Evolutionary conservation across 257 asterid genomes (phyloP), one percentile per base, ranked within the genome.

Genomic region (Linaria vulgaris): DNA sequence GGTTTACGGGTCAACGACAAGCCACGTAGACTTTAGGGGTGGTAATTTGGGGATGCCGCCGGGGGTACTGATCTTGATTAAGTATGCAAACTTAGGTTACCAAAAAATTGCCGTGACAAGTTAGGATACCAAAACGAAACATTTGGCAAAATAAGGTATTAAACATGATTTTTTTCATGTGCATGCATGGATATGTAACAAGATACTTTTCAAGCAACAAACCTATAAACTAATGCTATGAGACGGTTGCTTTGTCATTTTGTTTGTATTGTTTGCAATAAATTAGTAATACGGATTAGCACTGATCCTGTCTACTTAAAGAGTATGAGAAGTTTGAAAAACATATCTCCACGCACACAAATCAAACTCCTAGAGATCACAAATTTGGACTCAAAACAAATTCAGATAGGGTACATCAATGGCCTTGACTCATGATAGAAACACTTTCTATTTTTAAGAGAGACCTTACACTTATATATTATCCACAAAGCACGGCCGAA

Each of bases 181-280:
- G n/a, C 34, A 27, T 53, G 66, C 57, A 66, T 43, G 41, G 30
- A 6, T 31, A 30, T 1, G 45, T 24, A 75, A 72, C 85, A 74
- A 80, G 75, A 69, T 54, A 82, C 68, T 60, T 71, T 79, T 80
- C 89, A 84, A 79, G 74, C 69, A 59, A 51, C 31, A 17, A 53
- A 24, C 24, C n/a, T 53, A 50, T 59, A 67, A 69, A 84, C 45
- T 48, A 74, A 63, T 75, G 21, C 37, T 27, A 58, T 41, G 61
- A 71, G 87, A 89, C 72, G 80, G 69, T 71, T 82, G 81, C 56
- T 80, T 82, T 89, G 96, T 84, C 95, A 68, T 68, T 34, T 84
- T 72, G 79, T 59, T 84, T 72, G 79, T 59, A 72, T 75, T 77
- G 81, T 61, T 70, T 70, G 70, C 65, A 69, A 21, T 48, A 71